Base-by-base conservation (phyloP, 139 green algal genomes). In the Pleodorina starrii region DNA sequence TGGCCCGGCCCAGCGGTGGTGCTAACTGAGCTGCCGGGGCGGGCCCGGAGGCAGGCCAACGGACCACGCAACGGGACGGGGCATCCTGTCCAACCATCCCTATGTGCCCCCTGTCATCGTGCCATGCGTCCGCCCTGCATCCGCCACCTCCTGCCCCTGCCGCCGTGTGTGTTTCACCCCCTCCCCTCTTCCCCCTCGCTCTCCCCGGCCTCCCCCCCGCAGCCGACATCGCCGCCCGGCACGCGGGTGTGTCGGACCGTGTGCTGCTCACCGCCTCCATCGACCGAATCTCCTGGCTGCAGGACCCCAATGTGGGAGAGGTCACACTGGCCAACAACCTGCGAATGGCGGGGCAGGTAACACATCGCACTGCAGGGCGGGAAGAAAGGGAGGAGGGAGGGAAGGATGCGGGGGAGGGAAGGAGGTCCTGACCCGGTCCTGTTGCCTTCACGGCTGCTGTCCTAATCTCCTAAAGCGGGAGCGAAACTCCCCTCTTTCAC, bases 261-360 rank as follows among this genome's bases (percentile, higher is more conserved):
- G 90, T 86, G 57, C 72, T 91, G 27, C 81, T 91, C 19, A 93
- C 90, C 5, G 90, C 90, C 21, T 69, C 87, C 72, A 80, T 93
- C 27, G 90, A 93, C 73, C 85, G 73, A 51, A 85, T 90, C 73
- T 71, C 57, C 14, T 85, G 85, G 73, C 38, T 90, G 29, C 21
- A 72, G 35, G 83, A 88, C 66, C 46, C 66, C 10, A 19, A 5
- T 0, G 46, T 88, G 23, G 66, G 66, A 1, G 66, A 79, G 71
- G 48, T 85, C 23, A 80, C 74, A 1, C 16, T 90, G 57, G 43
- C 68, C 1, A 43, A 54, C 57, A 77, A 90, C 43, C 42, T 90
- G 59, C 74, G 86, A 21, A 50, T 86, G 75, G 86, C 59, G 51
- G 86, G 86, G 23, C 83, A 88, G 81, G 81, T 68, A 51, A 5